These are phyloP conservation scores for Usnea hakonensis DNA, from an alignment of 495 filamentous ascomycete genomes.

Conservation along the genomic window DNA sequence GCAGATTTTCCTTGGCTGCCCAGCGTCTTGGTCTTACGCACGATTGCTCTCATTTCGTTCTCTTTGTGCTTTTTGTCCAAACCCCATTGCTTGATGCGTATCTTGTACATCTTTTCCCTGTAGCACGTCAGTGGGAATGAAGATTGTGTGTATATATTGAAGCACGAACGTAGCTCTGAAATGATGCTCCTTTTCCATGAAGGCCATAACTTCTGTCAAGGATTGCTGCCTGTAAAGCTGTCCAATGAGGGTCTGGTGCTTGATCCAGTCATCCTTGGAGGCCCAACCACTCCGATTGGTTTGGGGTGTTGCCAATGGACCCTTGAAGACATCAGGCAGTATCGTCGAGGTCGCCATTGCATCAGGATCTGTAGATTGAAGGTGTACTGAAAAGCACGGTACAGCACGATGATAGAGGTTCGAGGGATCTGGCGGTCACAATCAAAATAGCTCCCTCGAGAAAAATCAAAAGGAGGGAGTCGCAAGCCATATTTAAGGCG, in stretches of 20 bases:
- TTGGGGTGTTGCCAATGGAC: no score
- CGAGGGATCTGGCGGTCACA: not conserved
- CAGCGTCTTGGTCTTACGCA: slow-evolving; percentile 17
- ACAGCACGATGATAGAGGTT: not conserved
- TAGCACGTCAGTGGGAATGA: not conserved
- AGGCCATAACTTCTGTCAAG: not conserved
- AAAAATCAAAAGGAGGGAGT: not conserved
- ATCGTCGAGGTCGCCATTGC: no score
- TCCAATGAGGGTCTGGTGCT: not conserved
- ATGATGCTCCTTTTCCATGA: not conserved
- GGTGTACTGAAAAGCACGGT: no score
- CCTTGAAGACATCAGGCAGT: no score
- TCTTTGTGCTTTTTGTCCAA: slow-evolving; percentile 26
- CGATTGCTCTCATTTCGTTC: slow-evolving; percentile 26
- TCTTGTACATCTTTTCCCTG: slow-evolving; percentile 21
- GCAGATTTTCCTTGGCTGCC: not conserved
- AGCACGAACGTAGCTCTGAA: not conserved
- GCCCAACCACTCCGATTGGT: not conserved
- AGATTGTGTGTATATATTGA: not conserved
- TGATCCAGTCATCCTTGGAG: not conserved
- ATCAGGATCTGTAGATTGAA: no score
- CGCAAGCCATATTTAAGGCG: not conserved
- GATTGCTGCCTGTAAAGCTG: not conserved
- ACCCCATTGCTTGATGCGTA: slow-evolving; percentile 23
- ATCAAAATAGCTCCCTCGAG: no score